Percentiles rank a stretch among this genome's conserved stretches.
Conservation (phyloP, 768 basidiomycete species). For the Termitomyces eurrhizus region DNA sequence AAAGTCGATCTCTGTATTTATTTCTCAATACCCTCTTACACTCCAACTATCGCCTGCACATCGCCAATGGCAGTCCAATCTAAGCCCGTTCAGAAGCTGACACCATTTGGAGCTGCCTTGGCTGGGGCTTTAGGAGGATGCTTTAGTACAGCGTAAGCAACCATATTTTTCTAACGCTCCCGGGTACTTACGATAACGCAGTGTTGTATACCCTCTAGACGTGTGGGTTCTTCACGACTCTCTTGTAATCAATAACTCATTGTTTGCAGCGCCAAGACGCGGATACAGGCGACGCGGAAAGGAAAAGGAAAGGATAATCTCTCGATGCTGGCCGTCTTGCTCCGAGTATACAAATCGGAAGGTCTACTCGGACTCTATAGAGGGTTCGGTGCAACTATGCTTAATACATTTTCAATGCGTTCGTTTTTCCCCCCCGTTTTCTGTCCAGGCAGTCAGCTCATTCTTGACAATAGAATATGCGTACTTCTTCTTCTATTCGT, state of each 20-base stretch:
- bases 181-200: slow-evolving; percentile 25
- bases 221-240: slow-evolving; percentile 50
- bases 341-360: slow-evolving; percentile 73
- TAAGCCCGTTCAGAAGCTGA: slow-evolving; percentile 64
- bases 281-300: slow-evolving; percentile 77
- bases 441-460: background rate
- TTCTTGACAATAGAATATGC: slow-evolving; percentile 72
- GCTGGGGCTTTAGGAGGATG: slow-evolving; percentile 93
- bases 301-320: slow-evolving; percentile 50
- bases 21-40: slow-evolving; percentile 8
- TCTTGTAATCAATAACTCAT: slow-evolving; percentile 1
- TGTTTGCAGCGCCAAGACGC: slow-evolving; percentile 76
- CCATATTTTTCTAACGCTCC: background rate
- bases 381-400: slow-evolving; percentile 94
- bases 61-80: slow-evolving; percentile 45
- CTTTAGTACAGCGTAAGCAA: slow-evolving; percentile 85
- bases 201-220: slow-evolving; percentile 93
- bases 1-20: slow-evolving; percentile 14
- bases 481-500: slow-evolving; percentile 98
- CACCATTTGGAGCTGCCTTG: slow-evolving; percentile 85
- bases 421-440: slow-evolving; percentile 30
- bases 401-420: slow-evolving; percentile 99
- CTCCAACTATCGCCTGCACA: slow-evolving; percentile 9
- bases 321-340: slow-evolving; percentile 61
- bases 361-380: slow-evolving; percentile 82